Base-by-base conservation (phyloP, 2,329 filamentous ascomycete genomes). In the Ophiostoma quercus region DNA sequence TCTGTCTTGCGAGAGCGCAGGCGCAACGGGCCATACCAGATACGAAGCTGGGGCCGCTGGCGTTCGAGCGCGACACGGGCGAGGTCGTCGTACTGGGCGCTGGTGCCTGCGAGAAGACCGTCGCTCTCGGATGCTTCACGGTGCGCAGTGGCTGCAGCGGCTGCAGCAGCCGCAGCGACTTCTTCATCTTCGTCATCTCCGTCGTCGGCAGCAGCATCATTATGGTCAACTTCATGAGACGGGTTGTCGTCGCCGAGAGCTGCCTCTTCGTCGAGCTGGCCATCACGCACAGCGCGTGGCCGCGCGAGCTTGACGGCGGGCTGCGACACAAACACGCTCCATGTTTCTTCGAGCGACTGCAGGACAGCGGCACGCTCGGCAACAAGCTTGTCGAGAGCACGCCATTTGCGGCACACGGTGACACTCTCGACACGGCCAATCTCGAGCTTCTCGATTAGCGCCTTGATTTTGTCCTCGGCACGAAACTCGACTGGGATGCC, bases 371-470 rank as follows among this genome's bases (percentile, higher is more conserved):
- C 85, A 71, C 96, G 84, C 74, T 90, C 80, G 1, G 86, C 84
- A 76, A 98, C 86, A 67, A 95, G 80, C 32, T 83, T 80, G 75
- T 99, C 96, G 41, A 99, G 80, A 72, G 90, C 85, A 72, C 86
- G 87, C 96, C 95, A 99, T 73, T 98, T 84, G 60, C 90, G 87
- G 78, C 94, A 98, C 1, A 99, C 78, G 0, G 89, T 92, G 12
- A 99, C 92, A 68, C 85, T 91, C 71, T 97, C 92, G 5, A 99
- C 95, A 72, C 90, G 91, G 16, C 95, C 96, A 74, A 99, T 94
- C 69, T 91, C 88, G 14, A 99, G 82, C 72, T 90, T 90, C 76
- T 99, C 94, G 34, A 99, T 88, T 69, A 97, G 89, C 2, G 91
- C 84, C 77, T 92, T 95, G 74, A 99, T 92, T 75, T 90, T 90